Evolutionary conservation across 768 basidiomycete genomes (phyloP), one percentile per base, ranked within the genome.

Genomic region (Auriscalpium vulgare): DNA sequence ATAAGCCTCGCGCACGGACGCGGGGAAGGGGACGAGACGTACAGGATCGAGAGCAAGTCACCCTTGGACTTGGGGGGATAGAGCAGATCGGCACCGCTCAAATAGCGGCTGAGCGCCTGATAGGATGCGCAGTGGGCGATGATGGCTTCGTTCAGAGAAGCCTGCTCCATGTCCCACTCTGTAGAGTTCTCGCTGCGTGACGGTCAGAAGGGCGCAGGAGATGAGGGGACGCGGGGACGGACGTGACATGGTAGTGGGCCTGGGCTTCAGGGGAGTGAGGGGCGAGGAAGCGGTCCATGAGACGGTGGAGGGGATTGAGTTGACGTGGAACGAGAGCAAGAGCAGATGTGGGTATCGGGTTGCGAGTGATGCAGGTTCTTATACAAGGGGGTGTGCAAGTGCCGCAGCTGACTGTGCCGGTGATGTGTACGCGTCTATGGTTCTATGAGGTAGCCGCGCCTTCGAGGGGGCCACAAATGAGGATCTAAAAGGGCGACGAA

Each of bases 71-170:
- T 16, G 90, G 90, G 9, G 84, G 64, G 51, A 91, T 29, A 77
- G 64, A 86, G 83, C 3, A 92, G 72, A 71, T 90, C 87, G 50
- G 79, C 76, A 35, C 86, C 88, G 44, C 75, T 73, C 49, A 90
- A 78, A 62, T 82, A 91, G 53, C 88, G 84, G 62, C 80, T 80
- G 63, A 91, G 82, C 3, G 88, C 86, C 60, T 85, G 78, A 69
- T 91, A 91, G 5, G 88, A 84, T n/a, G 89, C 87, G 62, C 82
- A 87, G 19, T 83, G 81, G 1, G 88, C 85, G 44, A 90, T 80
- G 56, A 90, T 78, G 2, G 81, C 81, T 68, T 90, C 87, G 71
- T 87, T 77, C 65, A 87, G 74, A 11, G 81, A 79, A 13, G 82
- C 82, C 60, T 84, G 80, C 62, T 87, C 81, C 37, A 79, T 76